phyloP scores from a whole-genome alignment of 176 grass and related monocot genomes.

The Triticum dicoccoides region DNA sequence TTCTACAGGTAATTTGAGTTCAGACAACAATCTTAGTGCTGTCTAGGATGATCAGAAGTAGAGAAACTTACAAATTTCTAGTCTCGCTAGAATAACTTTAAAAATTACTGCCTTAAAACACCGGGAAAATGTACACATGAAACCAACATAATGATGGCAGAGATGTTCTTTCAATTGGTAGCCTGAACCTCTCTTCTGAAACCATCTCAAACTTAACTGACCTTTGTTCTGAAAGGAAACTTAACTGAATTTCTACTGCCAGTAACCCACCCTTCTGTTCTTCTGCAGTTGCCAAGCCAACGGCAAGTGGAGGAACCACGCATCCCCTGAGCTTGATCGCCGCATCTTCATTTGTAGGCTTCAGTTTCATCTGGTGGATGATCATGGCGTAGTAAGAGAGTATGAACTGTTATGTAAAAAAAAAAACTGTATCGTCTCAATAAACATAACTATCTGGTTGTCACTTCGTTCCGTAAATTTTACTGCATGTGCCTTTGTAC shows the following conservation, averaged over 20 bases:
- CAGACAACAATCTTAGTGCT: not conserved
- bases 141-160: not conserved
- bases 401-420: not conserved
- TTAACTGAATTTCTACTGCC: not conserved
- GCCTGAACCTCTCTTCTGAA: not conserved
- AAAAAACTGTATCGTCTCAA: not conserved
- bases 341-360: not conserved
- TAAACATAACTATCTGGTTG: not conserved
- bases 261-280: not conserved
- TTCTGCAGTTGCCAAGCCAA: constrained; percentile 34
- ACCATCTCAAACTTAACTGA: not conserved
- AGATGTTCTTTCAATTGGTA: not conserved
- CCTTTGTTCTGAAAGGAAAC: too few species aligned
- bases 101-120: not conserved
- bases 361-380: constrained; percentile 20
- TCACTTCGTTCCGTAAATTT: not conserved
- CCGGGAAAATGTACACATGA: not conserved
- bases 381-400: not conserved
- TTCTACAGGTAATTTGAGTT: constrained; percentile 22
- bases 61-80: not conserved
- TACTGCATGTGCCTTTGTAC: not conserved
- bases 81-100: not conserved
- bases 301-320: not conserved
- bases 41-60: too few species aligned
- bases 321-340: not conserved